phyloP scores from a whole-genome alignment of 768 basidiomycete genomes.

The Cubamyces lactineus region DNA sequence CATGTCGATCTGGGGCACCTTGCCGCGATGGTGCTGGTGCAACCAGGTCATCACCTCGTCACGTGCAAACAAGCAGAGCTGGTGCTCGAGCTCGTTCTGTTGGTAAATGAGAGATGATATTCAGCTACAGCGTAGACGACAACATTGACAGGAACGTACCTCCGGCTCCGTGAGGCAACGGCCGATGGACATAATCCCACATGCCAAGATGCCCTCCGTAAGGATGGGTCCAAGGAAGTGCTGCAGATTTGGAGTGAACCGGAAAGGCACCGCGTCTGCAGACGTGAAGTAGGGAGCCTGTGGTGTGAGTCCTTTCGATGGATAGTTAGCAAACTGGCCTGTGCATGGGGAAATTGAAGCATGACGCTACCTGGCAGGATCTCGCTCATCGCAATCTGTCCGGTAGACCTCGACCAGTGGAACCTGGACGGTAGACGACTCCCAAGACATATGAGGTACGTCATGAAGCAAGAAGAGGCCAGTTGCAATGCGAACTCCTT shows the following conservation, averaged over 20 bases:
- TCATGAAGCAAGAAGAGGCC: slow-evolving; percentile 90
- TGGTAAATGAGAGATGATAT: background rate
- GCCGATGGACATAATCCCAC: slow-evolving; percentile 89
- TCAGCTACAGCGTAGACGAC: background rate
- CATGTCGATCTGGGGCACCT: slow-evolving; percentile 59
- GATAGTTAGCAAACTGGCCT: background rate
- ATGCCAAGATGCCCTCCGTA: slow-evolving; percentile 86
- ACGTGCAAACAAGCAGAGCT: slow-evolving; percentile 86
- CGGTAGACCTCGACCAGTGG: slow-evolving; percentile 87
- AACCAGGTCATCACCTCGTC: slow-evolving; percentile 90
- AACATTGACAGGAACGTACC: slow-evolving; percentile 45
- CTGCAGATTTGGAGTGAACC: slow-evolving; percentile 96
- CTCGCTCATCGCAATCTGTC: slow-evolving; percentile 91
- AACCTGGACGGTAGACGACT: slow-evolving; percentile 85
- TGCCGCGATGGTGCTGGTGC: slow-evolving; percentile 47
- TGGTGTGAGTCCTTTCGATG: slow-evolving; percentile 36
- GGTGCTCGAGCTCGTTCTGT: slow-evolving; percentile 91
- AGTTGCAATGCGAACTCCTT: slow-evolving; percentile 95
- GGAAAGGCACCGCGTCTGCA: slow-evolving; percentile 92
- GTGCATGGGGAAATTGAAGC: background rate
- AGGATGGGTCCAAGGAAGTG: slow-evolving; percentile 86
- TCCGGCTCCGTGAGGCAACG: slow-evolving; percentile 91
- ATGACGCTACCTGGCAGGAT: slow-evolving; percentile 70
- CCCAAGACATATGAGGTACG: slow-evolving; percentile 81
- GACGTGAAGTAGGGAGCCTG: slow-evolving; percentile 70